Conservation (phyloP, 257 asterid species). For the Knoxia roxburghii region DNA sequence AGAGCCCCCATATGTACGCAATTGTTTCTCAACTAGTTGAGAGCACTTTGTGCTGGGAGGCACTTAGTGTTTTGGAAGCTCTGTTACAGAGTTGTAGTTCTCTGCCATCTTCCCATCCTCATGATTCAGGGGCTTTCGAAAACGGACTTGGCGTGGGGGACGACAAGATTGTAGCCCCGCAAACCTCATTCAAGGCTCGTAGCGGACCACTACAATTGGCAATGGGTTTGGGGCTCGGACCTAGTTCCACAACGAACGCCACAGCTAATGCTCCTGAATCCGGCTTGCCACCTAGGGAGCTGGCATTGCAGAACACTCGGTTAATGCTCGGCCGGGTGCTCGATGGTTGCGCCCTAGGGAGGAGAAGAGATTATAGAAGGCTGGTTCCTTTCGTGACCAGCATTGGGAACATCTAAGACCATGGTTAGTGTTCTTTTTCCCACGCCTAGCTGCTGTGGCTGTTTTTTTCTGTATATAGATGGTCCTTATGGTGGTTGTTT, state of each 20-base stretch:
- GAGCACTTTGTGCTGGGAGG: constrained; percentile 97
- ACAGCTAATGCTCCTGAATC: constrained; percentile 45
- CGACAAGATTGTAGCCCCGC: constrained; percentile 77
- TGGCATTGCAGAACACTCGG: constrained; percentile 80
- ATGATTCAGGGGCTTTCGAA: constrained; percentile 56
- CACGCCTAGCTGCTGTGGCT: constrained; percentile 22
- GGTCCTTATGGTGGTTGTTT: constrained; percentile 25
- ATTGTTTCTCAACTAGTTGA: constrained; percentile 95
- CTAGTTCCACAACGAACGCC: constrained; percentile 31
- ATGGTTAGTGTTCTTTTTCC: background rate
- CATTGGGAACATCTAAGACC: constrained; percentile 47
- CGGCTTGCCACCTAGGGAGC: constrained; percentile 57
- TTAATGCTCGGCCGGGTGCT: constrained; percentile 89
- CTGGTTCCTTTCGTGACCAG: constrained; percentile 87
- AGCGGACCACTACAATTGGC: constrained; percentile 93
- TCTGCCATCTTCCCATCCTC: constrained; percentile 73
- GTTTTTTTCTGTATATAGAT: constrained; percentile 40
- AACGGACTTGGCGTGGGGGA: constrained; percentile 61
- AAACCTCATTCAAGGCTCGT: constrained; percentile 86
- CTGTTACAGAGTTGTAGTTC: constrained; percentile 98
- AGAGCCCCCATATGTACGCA: constrained; percentile 97
- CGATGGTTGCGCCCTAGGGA: constrained; percentile 81
- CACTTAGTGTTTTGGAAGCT: constrained; percentile 95
- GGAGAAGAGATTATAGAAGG: constrained; percentile 86
- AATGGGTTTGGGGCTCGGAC: constrained; percentile 49